Percentiles rank a stretch among this genome's conserved stretches.
Conservation (phyloP, 106 monocot species). For the Chionographis japonica region DNA sequence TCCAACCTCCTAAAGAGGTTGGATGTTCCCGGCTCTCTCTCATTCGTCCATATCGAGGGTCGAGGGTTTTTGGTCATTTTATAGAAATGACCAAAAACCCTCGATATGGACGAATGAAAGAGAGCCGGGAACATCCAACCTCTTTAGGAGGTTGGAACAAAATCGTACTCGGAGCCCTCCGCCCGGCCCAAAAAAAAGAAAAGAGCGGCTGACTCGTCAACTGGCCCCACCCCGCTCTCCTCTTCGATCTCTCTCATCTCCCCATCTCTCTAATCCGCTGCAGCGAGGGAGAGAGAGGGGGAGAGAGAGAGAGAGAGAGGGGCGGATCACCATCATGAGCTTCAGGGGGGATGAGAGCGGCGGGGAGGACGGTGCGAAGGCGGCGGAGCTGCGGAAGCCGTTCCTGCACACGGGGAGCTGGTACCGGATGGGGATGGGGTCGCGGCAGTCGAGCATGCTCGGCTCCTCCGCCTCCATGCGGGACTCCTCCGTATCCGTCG, state of each 20-base stretch:
- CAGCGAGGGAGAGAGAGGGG: neutral
- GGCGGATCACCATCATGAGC: constrained; percentile 32
- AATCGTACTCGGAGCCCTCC: no score
- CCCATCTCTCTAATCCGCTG: neutral
- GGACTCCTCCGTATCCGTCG: constrained; percentile 80
- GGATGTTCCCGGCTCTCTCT: no score
- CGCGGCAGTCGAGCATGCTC: constrained; percentile 68
- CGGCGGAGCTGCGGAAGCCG: constrained; percentile 47
- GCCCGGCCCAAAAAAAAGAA: no score
- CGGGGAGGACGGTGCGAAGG: constrained; percentile 17
- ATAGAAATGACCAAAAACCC: no score
- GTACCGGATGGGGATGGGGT: constrained; percentile 87
- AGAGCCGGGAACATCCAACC: no score
- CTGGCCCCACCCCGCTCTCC: no score
- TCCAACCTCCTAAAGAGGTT: no score
- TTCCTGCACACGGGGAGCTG: constrained; percentile 95
- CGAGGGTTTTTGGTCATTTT: no score
- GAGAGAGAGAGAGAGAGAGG: neutral
- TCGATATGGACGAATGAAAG: no score
- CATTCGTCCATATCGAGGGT: no score
- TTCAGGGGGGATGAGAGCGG: constrained; percentile 58
- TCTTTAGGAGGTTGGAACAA: no score
- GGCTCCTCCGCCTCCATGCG: constrained; percentile 71
- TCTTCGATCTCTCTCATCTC: neutral
- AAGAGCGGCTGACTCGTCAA: no score